These are phyloP conservation scores for Amanita pseudoporphyria DNA, from an alignment of 768 basidiomycete genomes.

Conservation along the genomic window DNA sequence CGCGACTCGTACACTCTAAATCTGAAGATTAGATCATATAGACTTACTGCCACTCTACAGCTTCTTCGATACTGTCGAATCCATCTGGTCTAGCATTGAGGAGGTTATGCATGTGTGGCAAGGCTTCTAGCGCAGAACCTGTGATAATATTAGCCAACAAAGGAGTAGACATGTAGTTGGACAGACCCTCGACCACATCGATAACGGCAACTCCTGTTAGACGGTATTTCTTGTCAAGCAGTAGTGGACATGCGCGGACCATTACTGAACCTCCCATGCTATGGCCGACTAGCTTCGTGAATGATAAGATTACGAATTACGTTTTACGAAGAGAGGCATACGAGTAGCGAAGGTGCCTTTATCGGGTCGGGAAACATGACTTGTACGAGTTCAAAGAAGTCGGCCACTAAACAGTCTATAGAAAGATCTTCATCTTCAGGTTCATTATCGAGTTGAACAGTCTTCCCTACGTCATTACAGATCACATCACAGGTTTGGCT, in stretches of 20 bases:
- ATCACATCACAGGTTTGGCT: neutral
- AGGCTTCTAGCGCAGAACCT: conserved; percentile 86
- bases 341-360: conserved; percentile 64
- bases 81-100: conserved; percentile 79
- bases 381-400: conserved; percentile 63
- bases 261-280: conserved; percentile 96
- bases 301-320: neutral
- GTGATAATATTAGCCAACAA: neutral
- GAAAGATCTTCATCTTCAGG: conserved; percentile 48
- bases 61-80: conserved; percentile 77
- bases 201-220: conserved; percentile 74
- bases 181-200: conserved; percentile 80
- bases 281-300: conserved; percentile 73
- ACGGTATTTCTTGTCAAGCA: conserved; percentile 60
- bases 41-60: conserved; percentile 93
- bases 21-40: neutral
- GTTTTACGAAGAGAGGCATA: conserved; percentile 24
- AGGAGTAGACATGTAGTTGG: neutral
- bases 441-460: conserved; percentile 3
- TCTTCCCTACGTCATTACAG: conserved; percentile 1
- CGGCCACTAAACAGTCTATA: conserved; percentile 60
- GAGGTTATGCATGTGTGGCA: conserved; percentile 87
- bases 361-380: conserved; percentile 59
- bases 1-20: neutral
- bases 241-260: conserved; percentile 53